Base-by-base conservation (phyloP, 257 asterid genomes). In the Ilex asprella region DNA sequence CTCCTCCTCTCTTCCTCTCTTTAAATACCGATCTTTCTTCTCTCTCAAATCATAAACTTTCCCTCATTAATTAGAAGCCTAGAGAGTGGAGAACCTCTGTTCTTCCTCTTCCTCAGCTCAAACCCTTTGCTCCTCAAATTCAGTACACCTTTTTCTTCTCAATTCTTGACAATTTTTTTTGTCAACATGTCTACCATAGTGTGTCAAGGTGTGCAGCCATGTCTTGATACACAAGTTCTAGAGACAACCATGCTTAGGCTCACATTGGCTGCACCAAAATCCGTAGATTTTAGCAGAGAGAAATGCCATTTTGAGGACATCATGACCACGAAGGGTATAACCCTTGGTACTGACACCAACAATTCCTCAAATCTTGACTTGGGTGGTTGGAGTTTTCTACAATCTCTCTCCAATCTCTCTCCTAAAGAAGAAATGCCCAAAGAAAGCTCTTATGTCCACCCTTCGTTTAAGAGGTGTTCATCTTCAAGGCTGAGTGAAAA, bases 181-280 rank as follows among this genome's bases (percentile, higher is more conserved):
- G 27, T 35, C 8, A 35, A 3, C 67, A 86, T 89, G 95, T 70
- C 97, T 13, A 78, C 87, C 68, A 73, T 78, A 69, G 73, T 78
- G 29, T 80, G 77, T 73, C 84, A 78, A 68, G 76, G 67, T 66
- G 44, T 70, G 2, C 76, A 67, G 10, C 63, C 89, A 7, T 74
- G 81, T 73, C 46, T 64, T 31, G 95, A 84, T 60, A 53, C 84
- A 15, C 76, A 70, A 1, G 63, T 73, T 63, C 64, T 71, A 3
- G 87, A 85, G 60, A 84, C 81, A 43, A 65, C 94, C 73, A 77
- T 81, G n/a, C 50, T 81, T 3, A 78, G 72, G 62, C 88, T 86
- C 68, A 79, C 68, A 51, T 64, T 82, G 55, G 39, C 82, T 47
- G 44, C 77, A 60, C 63, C 73, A 58, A 62, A 50, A 7, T 10